Percentiles rank a stretch among this genome's conserved stretches.
Conservation (phyloP, 208 protist genomes). For the Trypanosoma cruzi region DNA sequence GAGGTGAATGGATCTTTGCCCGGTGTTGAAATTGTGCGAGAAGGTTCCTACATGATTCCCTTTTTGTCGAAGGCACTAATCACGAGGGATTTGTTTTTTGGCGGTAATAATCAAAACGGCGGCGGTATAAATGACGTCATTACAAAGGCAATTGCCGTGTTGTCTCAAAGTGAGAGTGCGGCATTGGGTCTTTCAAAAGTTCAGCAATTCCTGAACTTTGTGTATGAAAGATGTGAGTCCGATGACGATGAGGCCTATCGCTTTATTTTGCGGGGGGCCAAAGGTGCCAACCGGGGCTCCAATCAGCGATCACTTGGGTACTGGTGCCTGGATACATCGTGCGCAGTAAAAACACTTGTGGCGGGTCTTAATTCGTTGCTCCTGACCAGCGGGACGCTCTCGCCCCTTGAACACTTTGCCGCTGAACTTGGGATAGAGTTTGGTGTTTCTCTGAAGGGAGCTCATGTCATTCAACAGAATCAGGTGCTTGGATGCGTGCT, state of each 20-base stretch:
- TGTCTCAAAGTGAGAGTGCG: slow-evolving; percentile 62
- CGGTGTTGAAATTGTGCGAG: slow-evolving; percentile 55
- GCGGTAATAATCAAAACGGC: slow-evolving; percentile 13
- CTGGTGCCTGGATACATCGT: slow-evolving; percentile 93
- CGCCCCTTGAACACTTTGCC: slow-evolving; percentile 94
- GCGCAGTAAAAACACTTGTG: slow-evolving; percentile 68
- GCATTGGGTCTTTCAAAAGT: slow-evolving; percentile 62
- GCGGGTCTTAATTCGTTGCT: slow-evolving; percentile 68
- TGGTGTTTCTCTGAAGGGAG: slow-evolving; percentile 76
- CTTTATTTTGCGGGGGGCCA: slow-evolving; percentile 62
- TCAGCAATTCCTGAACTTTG: slow-evolving; percentile 69
- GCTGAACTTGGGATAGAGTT: slow-evolving; percentile 92
- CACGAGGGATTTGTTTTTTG: slow-evolving; percentile 64
- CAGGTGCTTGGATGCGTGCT: slow-evolving; percentile 76
- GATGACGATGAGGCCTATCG: slow-evolving; percentile 42
- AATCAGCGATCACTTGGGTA: slow-evolving; percentile 69
- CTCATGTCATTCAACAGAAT: slow-evolving; percentile 90
- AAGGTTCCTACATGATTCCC: slow-evolving; percentile 56
- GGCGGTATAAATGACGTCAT: slow-evolving; percentile 65
- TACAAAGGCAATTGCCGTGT: slow-evolving; percentile 57
- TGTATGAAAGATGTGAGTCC: slow-evolving; percentile 47
- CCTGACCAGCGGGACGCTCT: slow-evolving; percentile 96
- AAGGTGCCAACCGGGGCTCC: slow-evolving; percentile 1
- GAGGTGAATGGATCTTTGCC: background rate
- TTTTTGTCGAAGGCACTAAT: slow-evolving; percentile 81